These are phyloP conservation scores for Leccinum imitatum DNA, from an alignment of 768 basidiomycete species.

Conservation along the genomic window DNA sequence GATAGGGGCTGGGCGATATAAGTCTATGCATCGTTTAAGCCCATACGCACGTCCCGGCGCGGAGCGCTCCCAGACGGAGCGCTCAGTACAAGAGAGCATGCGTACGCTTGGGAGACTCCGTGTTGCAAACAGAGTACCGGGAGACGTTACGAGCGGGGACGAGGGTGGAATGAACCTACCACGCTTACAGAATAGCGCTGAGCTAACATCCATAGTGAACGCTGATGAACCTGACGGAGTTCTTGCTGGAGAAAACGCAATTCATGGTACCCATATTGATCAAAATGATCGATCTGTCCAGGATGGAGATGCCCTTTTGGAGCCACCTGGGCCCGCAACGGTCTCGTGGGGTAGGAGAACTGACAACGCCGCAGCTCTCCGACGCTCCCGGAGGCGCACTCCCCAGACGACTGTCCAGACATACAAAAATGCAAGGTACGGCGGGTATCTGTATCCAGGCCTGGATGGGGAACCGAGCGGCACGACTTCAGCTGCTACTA, in stretches of 20 bases:
- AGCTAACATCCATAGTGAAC: neutral
- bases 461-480: neutral
- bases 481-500: neutral
- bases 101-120: slow-evolving; percentile 45
- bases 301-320: slow-evolving; percentile 8
- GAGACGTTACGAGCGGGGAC: slow-evolving; percentile 40
- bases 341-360: slow-evolving; percentile 30
- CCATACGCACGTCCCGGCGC: slow-evolving; percentile 12
- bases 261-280: neutral
- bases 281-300: neutral
- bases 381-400: slow-evolving; percentile 11
- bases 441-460: slow-evolving; percentile 14
- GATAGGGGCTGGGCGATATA: neutral
- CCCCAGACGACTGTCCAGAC: slow-evolving; percentile 8
- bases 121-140: slow-evolving; percentile 49
- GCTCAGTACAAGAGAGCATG: slow-evolving; percentile 32
- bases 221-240: neutral
- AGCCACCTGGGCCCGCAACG: slow-evolving; percentile 23
- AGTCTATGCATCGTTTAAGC: neutral
- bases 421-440: slow-evolving; percentile 12
- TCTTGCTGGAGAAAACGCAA: neutral
- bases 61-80: slow-evolving; percentile 14
- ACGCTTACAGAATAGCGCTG: neutral
- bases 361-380: slow-evolving; percentile 25
- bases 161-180: slow-evolving; percentile 27